Base-by-base conservation (phyloP, 352 stramenopile genomes). In the Globisporangium recalcitrans region DNA sequence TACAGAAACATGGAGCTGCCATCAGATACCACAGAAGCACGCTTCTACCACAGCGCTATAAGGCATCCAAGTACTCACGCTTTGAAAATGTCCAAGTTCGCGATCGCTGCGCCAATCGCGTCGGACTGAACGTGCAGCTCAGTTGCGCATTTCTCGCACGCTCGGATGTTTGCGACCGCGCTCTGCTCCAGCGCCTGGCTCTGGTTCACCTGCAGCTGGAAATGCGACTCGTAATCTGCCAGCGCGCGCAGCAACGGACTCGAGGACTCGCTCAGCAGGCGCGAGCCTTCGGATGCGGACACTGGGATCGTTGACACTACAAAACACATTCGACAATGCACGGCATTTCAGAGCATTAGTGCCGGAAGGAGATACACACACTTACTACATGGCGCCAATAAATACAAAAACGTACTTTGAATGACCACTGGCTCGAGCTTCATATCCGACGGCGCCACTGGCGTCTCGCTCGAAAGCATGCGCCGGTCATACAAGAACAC, bases 401-500 rank as follows among this genome's bases (percentile, higher is more conserved):
- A 42, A 19, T 13, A n/a, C n/a, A n/a, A n/a, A n/a, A 22, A 46
- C 61, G 32, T 26, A 66, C 61, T 29, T n/a, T 58, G 38, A 19
- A 49, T 11, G 9, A 34, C 21, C 6, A 47, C 31, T 11, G 44
- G 22, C 60, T 36, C 64, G 72, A 76, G 60, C 34, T 83, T 59
- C 42, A 85, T 68, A 31, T 77, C 59, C 6, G 86, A 70, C n/a
- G 81, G 75, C 58, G 77, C 51, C 13, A 90, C 60, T 32, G 66
- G 56, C 36, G 60, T 49, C 31, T 92, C 83, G 65, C 83, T 80
- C 54, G 81, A 88, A 11, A 95, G 73, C 70, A 93, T 77, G 52
- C 84, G 78, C 4, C 84, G 78, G 58, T 95, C 86, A 60, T 95
- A 95, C 10, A 95, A 60, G 66, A 90, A 95, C 55, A 95, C 70